A percentile compares a stretch with the other conserved stretches of the same genome.
Conservation (phyloP, 805 yeast species). For the Candida easanensis region DNA sequence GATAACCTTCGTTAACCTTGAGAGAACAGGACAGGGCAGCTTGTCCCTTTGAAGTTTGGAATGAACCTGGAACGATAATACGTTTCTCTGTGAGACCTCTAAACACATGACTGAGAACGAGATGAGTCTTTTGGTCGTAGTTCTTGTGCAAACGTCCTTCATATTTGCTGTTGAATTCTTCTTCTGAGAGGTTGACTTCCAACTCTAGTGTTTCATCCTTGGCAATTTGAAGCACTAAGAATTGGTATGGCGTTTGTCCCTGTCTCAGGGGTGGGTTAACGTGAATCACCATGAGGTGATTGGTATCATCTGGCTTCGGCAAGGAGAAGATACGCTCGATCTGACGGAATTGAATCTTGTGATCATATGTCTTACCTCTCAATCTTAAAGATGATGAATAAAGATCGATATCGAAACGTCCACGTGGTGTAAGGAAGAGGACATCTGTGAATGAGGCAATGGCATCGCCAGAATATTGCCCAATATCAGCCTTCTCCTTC, state of each 20-base stretch:
- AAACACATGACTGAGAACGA: conserved; percentile 83
- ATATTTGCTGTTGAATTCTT: conserved; percentile 72
- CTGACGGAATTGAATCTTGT: conserved; percentile 87
- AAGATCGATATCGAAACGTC: conserved; percentile 96
- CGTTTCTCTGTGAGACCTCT: conserved; percentile 88
- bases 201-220: conserved; percentile 90
- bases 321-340: conserved; percentile 87
- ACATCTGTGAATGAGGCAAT: conserved; percentile 90
- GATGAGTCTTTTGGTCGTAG: conserved; percentile 81
- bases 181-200: conserved; percentile 81
- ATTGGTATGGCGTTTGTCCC: conserved; percentile 96
- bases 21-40: conserved; percentile 90
- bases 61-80: conserved; percentile 81
- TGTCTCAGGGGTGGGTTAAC: conserved; percentile 97
- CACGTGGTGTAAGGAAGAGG: conserved; percentile 94
- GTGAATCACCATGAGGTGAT: conserved; percentile 83
- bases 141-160: conserved; percentile 68
- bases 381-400: conserved; percentile 82
- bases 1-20: conserved; percentile 92
- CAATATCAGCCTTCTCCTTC: conserved; percentile 91
- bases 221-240: conserved; percentile 83
- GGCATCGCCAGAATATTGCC: conserved; percentile 92
- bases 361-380: conserved; percentile 97
- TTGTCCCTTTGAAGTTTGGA: conserved; percentile 68
- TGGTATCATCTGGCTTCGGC: conserved; percentile 92